Evolutionary conservation across 495 filamentous ascomycete species (phyloP).

Genomic region (Penicillium simplicissimum): DNA sequence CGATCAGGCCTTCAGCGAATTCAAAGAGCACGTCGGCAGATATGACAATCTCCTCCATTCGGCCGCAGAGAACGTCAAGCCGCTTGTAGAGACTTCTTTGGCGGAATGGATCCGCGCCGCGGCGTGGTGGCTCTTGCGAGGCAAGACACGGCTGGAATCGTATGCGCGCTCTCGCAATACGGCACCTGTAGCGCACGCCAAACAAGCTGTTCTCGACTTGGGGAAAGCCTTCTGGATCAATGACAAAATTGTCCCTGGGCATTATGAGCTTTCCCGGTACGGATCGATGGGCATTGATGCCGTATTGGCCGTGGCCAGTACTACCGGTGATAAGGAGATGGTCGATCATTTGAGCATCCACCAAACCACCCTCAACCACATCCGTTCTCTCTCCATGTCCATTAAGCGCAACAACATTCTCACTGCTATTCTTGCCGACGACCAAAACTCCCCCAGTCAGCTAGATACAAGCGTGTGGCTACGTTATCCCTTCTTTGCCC

Average conservation of each 20-base stretch:
- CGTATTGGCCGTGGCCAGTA: conserved; percentile 43
- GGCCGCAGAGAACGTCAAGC: conserved; percentile 69
- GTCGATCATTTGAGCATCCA: conserved; percentile 54
- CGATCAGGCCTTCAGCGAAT: conserved; percentile 67
- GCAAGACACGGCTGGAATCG: conserved; percentile 69
- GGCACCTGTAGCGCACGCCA: conserved; percentile 26
- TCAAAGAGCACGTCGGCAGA: conserved; percentile 64
- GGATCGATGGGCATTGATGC: conserved; percentile 48
- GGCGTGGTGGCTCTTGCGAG: conserved; percentile 86
- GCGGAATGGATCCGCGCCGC: conserved; percentile 68
- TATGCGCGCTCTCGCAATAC: conserved; percentile 62
- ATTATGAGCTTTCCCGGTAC: conserved; percentile 53
- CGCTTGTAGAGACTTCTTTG: conserved; percentile 57
- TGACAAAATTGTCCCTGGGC: conserved; percentile 58
- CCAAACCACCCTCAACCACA: conserved; percentile 56
- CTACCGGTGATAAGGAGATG: conserved; percentile 49
- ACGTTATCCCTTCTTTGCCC: conserved; percentile 66
- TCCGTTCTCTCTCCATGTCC: conserved; percentile 73
- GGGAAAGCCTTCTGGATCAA: conserved; percentile 83
- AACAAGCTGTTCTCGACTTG: conserved; percentile 76
- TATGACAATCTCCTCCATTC: conserved; percentile 67
- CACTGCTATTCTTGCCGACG: conserved; percentile 46
- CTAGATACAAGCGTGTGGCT: conserved; percentile 76
- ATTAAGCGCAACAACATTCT: conserved; percentile 81
- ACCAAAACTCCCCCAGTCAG: conserved; percentile 58